These are phyloP conservation scores for Trichoderma orchidacearum DNA, from an alignment of 495 filamentous ascomycete genomes.

Conservation along the genomic window DNA sequence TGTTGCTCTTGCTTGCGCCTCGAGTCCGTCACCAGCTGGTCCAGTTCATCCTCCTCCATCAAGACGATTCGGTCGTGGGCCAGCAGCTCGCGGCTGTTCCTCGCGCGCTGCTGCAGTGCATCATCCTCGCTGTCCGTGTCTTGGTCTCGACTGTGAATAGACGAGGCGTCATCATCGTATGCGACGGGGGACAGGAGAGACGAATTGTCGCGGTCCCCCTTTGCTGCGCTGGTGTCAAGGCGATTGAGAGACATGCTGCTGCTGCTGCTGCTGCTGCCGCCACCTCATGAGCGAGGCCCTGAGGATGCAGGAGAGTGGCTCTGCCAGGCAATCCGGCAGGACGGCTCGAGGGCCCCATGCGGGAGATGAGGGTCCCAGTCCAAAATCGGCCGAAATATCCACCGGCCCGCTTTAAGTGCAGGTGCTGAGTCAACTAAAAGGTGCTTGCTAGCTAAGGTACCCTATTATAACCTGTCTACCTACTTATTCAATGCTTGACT, in stretches of 20 bases:
- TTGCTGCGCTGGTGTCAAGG: slow-evolving; percentile 5
- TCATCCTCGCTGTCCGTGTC: slow-evolving; percentile 71
- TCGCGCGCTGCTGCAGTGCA: slow-evolving; percentile 44
- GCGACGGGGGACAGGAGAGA: slow-evolving; percentile 47
- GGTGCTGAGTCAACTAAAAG: too few relatives aligned
- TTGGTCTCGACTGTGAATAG: slow-evolving; percentile 52
- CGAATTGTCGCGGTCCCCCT: slow-evolving; percentile 9
- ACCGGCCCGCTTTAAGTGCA: not conserved
- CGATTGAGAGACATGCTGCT: not conserved
- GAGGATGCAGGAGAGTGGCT: not conserved
- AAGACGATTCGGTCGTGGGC: slow-evolving; percentile 64
- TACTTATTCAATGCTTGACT: too few relatives aligned
- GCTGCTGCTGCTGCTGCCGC: too few relatives aligned
- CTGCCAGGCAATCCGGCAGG: not conserved
- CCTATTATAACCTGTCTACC: too few relatives aligned
- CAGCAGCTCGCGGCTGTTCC: slow-evolving; percentile 57
- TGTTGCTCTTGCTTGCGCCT: slow-evolving; percentile 32
- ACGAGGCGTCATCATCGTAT: slow-evolving; percentile 57
- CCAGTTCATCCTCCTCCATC: slow-evolving; percentile 79
- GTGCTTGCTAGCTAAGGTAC: too few relatives aligned
- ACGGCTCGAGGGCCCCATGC: too few relatives aligned
- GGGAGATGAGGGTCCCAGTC: not conserved
- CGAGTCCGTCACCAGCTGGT: slow-evolving; percentile 51
- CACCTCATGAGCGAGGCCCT: not conserved
- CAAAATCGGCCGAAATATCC: not conserved